phyloP scores from a whole-genome alignment of 2,329 filamentous ascomycete species.

The Colletotrichum spaethianum region DNA sequence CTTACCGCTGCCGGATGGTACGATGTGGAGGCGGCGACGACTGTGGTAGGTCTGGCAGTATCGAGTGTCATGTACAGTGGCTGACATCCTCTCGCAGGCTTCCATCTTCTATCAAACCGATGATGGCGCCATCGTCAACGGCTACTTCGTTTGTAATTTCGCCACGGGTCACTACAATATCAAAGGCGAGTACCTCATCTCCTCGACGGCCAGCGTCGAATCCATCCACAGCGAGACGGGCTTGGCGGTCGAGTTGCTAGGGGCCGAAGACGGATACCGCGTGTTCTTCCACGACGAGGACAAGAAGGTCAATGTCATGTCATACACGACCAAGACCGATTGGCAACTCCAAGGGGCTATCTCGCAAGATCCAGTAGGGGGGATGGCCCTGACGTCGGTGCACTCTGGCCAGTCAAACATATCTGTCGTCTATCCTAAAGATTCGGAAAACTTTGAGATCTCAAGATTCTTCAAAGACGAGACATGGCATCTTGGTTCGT shows the following conservation, averaged over 20 bases:
- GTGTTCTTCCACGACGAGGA: conserved; percentile 55
- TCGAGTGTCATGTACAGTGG: background rate
- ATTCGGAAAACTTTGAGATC: conserved; percentile 50
- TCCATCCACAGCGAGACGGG: conserved; percentile 49
- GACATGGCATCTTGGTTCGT: conserved; percentile 52
- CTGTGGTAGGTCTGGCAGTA: conserved; percentile 49
- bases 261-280: conserved; percentile 51
- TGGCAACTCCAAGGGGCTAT: conserved; percentile 52
- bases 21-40: conserved; percentile 44
- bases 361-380: conserved; percentile 47
- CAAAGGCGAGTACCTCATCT: conserved; percentile 50
- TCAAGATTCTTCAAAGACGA: conserved; percentile 48
- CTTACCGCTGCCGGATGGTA: conserved; percentile 54
- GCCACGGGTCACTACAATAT: conserved; percentile 51
- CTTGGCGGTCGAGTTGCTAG: conserved; percentile 51
- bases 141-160: conserved; percentile 52
- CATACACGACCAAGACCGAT: conserved; percentile 46
- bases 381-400: conserved; percentile 49
- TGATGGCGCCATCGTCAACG: conserved; percentile 34
- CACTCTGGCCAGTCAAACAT: conserved; percentile 51
- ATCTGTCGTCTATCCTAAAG: conserved; percentile 51
- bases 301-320: conserved; percentile 49
- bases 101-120: conserved; percentile 35
- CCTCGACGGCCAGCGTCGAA: conserved; percentile 43
- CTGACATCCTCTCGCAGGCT: conserved; percentile 30